A percentile compares a stretch with the other conserved stretches of the same genome.
Evolutionary conservation across 768 basidiomycete species (phyloP).

Genomic region (Mycena olivaceomarginata): DNA sequence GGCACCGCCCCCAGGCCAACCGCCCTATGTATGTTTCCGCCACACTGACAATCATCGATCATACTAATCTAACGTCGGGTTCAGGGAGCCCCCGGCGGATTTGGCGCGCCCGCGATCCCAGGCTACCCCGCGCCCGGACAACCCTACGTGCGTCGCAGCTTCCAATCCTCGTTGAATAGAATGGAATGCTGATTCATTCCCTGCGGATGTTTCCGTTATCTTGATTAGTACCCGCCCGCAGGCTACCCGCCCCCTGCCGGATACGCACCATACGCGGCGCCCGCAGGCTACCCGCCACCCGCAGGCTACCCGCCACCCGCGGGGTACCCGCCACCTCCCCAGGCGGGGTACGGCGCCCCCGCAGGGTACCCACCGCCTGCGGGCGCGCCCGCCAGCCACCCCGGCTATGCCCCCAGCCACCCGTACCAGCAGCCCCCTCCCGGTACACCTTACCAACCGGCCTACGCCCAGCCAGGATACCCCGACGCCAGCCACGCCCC

Average conservation of each 20-base stretch:
- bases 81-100: not conserved
- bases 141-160: not conserved
- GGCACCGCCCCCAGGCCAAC: conserved; percentile 10
- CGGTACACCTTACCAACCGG: not conserved
- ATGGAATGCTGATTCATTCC: too few relatives aligned
- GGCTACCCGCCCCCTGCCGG: not conserved
- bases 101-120: conserved; percentile 9
- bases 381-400: not conserved
- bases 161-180: too few relatives aligned
- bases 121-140: conserved; percentile 13
- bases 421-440: not conserved
- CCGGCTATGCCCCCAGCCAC: not conserved
- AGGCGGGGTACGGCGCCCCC: too few relatives aligned
- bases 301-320: too few relatives aligned
- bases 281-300: not conserved
- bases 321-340: too few relatives aligned
- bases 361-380: too few relatives aligned
- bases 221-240: conserved; percentile 1
- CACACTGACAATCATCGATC: not conserved
- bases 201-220: not conserved
- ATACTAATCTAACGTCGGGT: too few relatives aligned
- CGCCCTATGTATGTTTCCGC: not conserved
- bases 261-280: not conserved
- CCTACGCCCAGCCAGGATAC: too few relatives aligned
- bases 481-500: not conserved